Conservation (phyloP, 2,329 filamentous ascomycete genomes). For the Dendryphion nanum region DNA sequence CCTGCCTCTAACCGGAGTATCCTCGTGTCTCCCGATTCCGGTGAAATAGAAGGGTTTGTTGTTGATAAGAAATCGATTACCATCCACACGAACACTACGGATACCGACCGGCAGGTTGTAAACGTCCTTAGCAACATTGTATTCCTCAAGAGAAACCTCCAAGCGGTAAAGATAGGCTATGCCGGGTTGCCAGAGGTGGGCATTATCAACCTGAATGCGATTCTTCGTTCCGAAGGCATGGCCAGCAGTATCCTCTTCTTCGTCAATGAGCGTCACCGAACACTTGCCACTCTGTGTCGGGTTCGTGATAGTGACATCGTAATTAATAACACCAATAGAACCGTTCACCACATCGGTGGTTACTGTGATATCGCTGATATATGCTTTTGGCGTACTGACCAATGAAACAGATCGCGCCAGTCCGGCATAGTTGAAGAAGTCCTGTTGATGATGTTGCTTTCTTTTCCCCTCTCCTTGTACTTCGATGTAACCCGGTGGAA, state of each 20-base stretch:
- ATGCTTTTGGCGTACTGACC: conserved; percentile 3
- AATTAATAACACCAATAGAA: conserved; percentile 5
- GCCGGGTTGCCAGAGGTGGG: conserved; percentile 7
- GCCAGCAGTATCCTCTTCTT: not conserved
- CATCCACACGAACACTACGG: conserved; percentile 5
- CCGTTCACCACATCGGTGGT: conserved; percentile 3
- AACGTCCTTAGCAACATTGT: too few species aligned
- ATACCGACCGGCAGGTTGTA: conserved; percentile 3
- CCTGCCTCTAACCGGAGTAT: conserved; percentile 6
- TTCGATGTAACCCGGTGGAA: conserved; percentile 7
- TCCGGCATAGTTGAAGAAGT: conserved; percentile 12
- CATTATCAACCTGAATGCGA: conserved; percentile 1
- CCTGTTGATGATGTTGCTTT: conserved; percentile 8
- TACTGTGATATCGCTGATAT: conserved; percentile 5
- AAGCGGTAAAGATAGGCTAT: conserved; percentile 7
- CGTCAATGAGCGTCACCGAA: not conserved
- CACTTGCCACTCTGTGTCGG: not conserved
- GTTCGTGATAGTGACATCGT: conserved; percentile 1
- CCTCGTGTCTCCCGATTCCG: conserved; percentile 11
- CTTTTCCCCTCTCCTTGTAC: not conserved
- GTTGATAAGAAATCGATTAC: conserved; percentile 7
- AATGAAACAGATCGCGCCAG: conserved; percentile 10
- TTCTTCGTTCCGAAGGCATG: not conserved
- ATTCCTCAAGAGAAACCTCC: conserved; percentile 1
- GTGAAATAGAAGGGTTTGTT: conserved; percentile 11